Base-by-base conservation (phyloP, 2,329 filamentous ascomycete genomes). In the Ceratocystis variospora region DNA sequence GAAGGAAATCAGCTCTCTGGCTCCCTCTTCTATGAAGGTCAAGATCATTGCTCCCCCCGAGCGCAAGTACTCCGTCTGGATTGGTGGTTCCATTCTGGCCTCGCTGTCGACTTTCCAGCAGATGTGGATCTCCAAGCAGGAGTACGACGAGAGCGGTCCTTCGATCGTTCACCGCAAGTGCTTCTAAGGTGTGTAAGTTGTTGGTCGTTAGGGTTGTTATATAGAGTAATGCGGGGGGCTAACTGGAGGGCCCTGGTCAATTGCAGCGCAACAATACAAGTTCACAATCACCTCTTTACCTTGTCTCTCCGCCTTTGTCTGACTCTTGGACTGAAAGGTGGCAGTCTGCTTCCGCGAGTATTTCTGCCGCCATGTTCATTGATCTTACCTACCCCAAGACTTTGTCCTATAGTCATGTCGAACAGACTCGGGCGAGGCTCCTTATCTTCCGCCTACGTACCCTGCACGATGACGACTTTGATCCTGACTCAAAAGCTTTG, bases 41-140 rank as follows among this genome's bases (percentile, higher is more conserved):
- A 97, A 97, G 90, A 97, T 99, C 83, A 97, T 99, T 79, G 94
- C 94, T 83, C 94, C 94, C 74, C 94, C 94, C 73, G 94, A 99
- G 89, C 90, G 94, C 82, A 99, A 99, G 87, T 99, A 99, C 90
- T 97, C 94, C 71, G 94, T 99, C 85, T 99, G 94, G 94, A 99
- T 99, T 79, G 94, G 94, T 94, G 94, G 94, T 87, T 99, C 94
- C 80, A 99, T 99, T 83, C 83, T 99, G 77, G 94, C 94, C 74
- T 99, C 94, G 71, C 89, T 99, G 76, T 99, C 94, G 74, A 99
- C 94, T 81, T 99, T 99, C 93, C 94, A 99, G 86, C 94, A 99
- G 84, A 99, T 99, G 94, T 99, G 94, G 94, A 97, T 99, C 87
- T 99, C 94, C 76, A 99, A 99, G 91, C 94, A 99, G 84, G 93